Base-by-base conservation (phyloP, 2,329 filamentous ascomycete species). In the Colletotrichum noveboracense region DNA sequence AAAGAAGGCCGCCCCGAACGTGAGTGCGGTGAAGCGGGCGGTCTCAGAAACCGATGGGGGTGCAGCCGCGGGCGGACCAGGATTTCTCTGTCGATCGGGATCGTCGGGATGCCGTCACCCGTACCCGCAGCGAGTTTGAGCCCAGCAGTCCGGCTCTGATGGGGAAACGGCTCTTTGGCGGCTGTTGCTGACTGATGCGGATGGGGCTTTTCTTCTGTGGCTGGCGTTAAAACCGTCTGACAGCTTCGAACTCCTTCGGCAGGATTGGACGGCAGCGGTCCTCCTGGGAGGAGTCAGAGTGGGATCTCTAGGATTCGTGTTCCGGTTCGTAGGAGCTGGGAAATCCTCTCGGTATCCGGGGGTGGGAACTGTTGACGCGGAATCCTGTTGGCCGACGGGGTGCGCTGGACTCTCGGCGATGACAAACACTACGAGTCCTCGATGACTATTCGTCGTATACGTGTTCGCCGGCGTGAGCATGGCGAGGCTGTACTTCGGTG, bases 101-200 rank as follows among this genome's bases (percentile, higher is more conserved):
- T 75, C 70, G 56, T 68, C 73, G 56, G 43, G 34, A 71, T 75
- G 73, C 73, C 70, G 70, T 73, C 73, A 73, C 62, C 62, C 62
- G 34, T 65, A 71, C 62, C 28, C 36, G 38, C 61, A 16, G 18
- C 58, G 36, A 56, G 26, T 26, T 32, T 26, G 55, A 55, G 55
- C 61, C 72, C 72, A 28, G 55, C 72, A 62, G 69, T 8, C 24
- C 21, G 72, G 72, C 38, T 64, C 55, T 72, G 62, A 55, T 55
- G 72, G 72, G 61, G 21, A 30, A 32, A 61, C 28, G 28, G 7
- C 12, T 48, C 30, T 43, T 10, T 28, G 55, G 36, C 60, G 56
- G 24, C 12, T 2, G 2, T 18, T 28, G 28, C 26, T 28, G 56
- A 61, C 56, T 28, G 56, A 30, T 61, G 24, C 52, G 21, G 52